Evolutionary conservation across 2,329 filamentous ascomycete species (phyloP).

Genomic region (Penicillium sp.): DNA sequence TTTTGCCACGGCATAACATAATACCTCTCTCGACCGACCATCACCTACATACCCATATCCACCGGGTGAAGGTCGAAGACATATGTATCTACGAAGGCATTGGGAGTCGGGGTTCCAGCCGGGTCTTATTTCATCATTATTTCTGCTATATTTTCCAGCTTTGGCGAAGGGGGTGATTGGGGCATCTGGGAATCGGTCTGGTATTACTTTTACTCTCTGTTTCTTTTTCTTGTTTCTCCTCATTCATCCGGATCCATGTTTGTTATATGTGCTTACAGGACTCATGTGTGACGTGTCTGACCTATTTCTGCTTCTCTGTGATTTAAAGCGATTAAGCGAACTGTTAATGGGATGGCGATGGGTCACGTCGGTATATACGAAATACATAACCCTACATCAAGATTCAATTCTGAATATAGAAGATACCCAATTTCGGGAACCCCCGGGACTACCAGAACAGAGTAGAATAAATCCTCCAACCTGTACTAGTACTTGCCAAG

Average conservation of each 20-base stretch:
- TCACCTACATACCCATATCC: constrained; percentile 10
- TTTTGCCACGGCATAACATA: background rate
- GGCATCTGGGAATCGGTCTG: constrained; percentile 20
- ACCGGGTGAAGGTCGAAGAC: constrained; percentile 3
- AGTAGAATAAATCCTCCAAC: too few relatives aligned
- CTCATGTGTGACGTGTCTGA: constrained; percentile 29
- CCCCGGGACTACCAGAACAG: too few relatives aligned
- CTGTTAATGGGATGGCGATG: constrained; percentile 20
- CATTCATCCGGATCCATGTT: constrained; percentile 10
- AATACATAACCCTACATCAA: constrained; percentile 16
- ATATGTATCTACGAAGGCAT: constrained; percentile 16
- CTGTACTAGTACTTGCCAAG: too few relatives aligned
- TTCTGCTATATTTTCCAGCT: constrained; percentile 7
- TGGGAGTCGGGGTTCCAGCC: constrained; percentile 14
- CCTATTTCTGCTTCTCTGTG: constrained; percentile 18
- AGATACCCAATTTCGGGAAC: background rate
- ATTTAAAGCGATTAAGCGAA: constrained; percentile 23
- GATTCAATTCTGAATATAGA: constrained; percentile 8
- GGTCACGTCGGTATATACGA: constrained; percentile 20
- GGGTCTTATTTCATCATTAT: constrained; percentile 12
- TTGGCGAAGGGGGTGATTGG: constrained; percentile 18
- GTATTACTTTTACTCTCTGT: background rate
- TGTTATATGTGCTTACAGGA: constrained; percentile 18
- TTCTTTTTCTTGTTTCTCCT: constrained; percentile 5
- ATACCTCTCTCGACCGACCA: background rate